phyloP scores from a whole-genome alignment of 345 rosid species.

The Camelina sativa region DNA sequence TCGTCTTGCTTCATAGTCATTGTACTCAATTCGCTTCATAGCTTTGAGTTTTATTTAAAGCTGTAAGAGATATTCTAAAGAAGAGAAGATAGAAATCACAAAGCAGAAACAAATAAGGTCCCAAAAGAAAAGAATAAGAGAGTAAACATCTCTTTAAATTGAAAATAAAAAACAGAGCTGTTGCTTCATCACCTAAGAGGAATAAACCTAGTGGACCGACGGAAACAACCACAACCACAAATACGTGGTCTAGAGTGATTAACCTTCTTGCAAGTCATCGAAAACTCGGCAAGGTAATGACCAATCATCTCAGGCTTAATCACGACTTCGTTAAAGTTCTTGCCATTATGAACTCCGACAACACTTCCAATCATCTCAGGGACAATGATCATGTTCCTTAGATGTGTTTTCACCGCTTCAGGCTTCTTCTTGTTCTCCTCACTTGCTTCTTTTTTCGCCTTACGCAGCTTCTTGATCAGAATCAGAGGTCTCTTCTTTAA shows the following conservation, averaged over 20 bases:
- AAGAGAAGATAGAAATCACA: no score
- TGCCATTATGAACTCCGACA: slow-evolving; percentile 59
- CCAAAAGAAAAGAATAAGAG: background rate
- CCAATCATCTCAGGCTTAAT: slow-evolving; percentile 80
- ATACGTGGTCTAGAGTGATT: slow-evolving; percentile 62
- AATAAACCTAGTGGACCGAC: slow-evolving; percentile 77
- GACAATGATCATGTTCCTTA: slow-evolving; percentile 76
- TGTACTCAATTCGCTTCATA: no score
- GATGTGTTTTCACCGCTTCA: slow-evolving; percentile 66
- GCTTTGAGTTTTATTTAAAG: no score
- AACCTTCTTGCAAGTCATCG: slow-evolving; percentile 62
- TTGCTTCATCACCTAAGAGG: slow-evolving; percentile 57
- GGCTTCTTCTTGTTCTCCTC: slow-evolving; percentile 75
- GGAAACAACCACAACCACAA: slow-evolving; percentile 64
- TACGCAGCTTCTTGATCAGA: slow-evolving; percentile 66
- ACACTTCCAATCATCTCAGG: slow-evolving; percentile 56
- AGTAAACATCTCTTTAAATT: background rate
- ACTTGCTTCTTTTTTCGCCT: slow-evolving; percentile 61
- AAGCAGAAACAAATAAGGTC: no score
- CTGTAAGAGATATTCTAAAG: no score
- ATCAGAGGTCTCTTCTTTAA: slow-evolving; percentile 60
- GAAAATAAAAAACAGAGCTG: background rate
- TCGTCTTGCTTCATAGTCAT: no score
- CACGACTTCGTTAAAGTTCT: slow-evolving; percentile 68
- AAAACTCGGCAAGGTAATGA: slow-evolving; percentile 65